These are phyloP conservation scores for Hansenula lynferdii DNA, from an alignment of 1,139 yeast genomes.

Conservation along the genomic window DNA sequence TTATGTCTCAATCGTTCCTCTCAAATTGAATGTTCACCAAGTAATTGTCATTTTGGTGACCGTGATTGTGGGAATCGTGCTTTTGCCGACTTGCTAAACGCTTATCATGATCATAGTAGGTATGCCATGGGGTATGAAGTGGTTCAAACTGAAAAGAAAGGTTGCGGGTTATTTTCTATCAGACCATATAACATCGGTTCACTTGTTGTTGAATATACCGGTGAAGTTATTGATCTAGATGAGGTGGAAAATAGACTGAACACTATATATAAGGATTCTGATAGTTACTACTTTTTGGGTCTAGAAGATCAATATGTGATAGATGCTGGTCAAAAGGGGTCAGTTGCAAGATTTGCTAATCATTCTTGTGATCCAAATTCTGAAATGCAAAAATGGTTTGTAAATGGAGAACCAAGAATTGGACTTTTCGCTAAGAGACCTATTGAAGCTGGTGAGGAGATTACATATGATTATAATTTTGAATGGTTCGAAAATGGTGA, in stretches of 20 bases:
- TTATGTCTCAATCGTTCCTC: slow-evolving; percentile 26
- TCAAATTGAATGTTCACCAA: slow-evolving; percentile 31
- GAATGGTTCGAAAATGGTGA: slow-evolving; percentile 33
- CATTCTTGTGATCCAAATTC: slow-evolving; percentile 40
- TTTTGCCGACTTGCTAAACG: slow-evolving; percentile 19
- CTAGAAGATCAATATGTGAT: slow-evolving; percentile 33
- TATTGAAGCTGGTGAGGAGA: slow-evolving; percentile 28
- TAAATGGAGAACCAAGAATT: slow-evolving; percentile 32
- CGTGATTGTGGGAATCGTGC: slow-evolving; percentile 34
- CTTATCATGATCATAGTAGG: slow-evolving; percentile 14
- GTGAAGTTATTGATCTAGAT: slow-evolving; percentile 33
- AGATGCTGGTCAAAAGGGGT: slow-evolving; percentile 35
- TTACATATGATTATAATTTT: slow-evolving; percentile 38
- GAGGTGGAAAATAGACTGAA: slow-evolving; percentile 15
- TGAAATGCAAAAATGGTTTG: slow-evolving; percentile 38
- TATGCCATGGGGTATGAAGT: slow-evolving; percentile 32
- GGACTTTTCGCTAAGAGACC: slow-evolving; percentile 32
- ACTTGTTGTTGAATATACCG: slow-evolving; percentile 39
- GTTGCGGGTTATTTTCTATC: slow-evolving; percentile 32
- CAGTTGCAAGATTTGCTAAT: slow-evolving; percentile 38
- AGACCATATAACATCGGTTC: slow-evolving; percentile 30
- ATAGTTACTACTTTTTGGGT: slow-evolving; percentile 30
- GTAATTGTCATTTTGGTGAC: slow-evolving; percentile 28
- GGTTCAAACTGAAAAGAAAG: slow-evolving; percentile 26
- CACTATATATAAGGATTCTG: slow-evolving; percentile 11